Base-by-base conservation (phyloP, 805 yeast species). In the Saccharomycopsis schoenii region DNA sequence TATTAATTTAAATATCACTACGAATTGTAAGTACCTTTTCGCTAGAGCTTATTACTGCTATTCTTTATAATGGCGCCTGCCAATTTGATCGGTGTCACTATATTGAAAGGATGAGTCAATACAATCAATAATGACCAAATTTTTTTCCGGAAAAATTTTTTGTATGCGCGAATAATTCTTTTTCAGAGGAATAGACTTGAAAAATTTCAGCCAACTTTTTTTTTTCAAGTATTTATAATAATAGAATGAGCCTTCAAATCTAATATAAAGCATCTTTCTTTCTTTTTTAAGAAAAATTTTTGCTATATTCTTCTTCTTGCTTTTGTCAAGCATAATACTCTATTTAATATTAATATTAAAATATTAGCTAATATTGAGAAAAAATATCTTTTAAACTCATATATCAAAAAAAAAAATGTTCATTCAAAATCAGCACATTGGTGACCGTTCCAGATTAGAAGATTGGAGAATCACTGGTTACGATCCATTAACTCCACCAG, bases 401-500 rank as follows among this genome's bases (percentile, higher is more conserved):
- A 12, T 29, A 9, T 25, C 57, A 70, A n/a, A n/a, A n/a, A n/a
- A 68, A 55, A 74, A 70, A 63, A 90, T 90, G 97, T 91, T 89
- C 80, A 84, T 89, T 70, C 81, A 86, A 69, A 91, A 91, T 79
- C 87, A 86, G 39, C 81, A 89, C 72, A 79, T 85, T 59, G 97
- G 97, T 60, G 96, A 91, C 75, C 83, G 96, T 72, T 71, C 82
- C 64, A 82, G 93, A 64, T 71, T 85, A 69, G 92, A 86, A 71
- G 93, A 89, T 68, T 86, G 87, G 67, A 79, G 89, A 77, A 82
- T 89, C 69, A 76, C 84, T 63, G 97, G 97, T 64, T 93, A 91
- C 83, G 96, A 93, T 70, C 99, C 99, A 14, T 78, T 94, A 66
- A 85, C 89, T 34, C 86, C 98, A 0, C 99, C 99, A 62, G 97